Conservation (phyloP, 2,329 filamentous ascomycete genomes). For the Fusarium mangiferae region DNA sequence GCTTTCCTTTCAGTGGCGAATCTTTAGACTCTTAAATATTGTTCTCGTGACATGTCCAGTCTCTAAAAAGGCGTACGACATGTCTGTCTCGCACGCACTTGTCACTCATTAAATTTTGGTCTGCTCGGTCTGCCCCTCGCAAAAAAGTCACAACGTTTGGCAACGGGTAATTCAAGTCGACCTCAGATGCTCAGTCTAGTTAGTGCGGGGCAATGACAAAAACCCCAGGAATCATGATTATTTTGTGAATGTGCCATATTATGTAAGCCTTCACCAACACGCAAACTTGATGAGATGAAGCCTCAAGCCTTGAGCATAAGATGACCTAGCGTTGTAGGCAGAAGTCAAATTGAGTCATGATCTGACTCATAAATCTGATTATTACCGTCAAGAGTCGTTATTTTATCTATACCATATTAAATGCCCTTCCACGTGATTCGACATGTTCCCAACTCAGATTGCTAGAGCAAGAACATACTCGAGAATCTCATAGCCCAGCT, state of each 20-base stretch:
- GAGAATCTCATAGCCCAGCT: slow-evolving; percentile 64
- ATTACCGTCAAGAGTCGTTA: background rate
- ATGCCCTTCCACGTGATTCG: background rate
- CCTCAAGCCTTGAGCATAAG: background rate
- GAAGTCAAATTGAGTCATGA: background rate
- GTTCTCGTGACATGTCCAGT: slow-evolving; percentile 32
- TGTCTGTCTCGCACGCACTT: background rate
- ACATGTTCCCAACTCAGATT: slow-evolving; percentile 48
- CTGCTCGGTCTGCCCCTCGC: background rate
- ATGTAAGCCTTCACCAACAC: slow-evolving; percentile 38
- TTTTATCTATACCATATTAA: background rate
- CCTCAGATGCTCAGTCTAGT: slow-evolving; percentile 3
- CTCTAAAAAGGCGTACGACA: background rate
- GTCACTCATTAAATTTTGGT: background rate
- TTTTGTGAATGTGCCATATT: slow-evolving; percentile 46
- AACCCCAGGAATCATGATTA: slow-evolving; percentile 19
- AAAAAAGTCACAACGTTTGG: background rate
- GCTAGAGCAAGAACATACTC: slow-evolving; percentile 63
- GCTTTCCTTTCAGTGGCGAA: slow-evolving; percentile 40
- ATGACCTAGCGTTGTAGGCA: background rate
- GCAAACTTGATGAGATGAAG: background rate
- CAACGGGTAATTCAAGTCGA: slow-evolving; percentile 2
- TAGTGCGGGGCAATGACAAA: slow-evolving; percentile 21
- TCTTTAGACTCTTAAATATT: slow-evolving; percentile 26
- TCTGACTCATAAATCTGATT: background rate